A percentile compares a stretch with the other conserved stretches of the same genome.
Evolutionary conservation across 441 rosid genomes (phyloP).

Genomic region (Mallotus japonicus): DNA sequence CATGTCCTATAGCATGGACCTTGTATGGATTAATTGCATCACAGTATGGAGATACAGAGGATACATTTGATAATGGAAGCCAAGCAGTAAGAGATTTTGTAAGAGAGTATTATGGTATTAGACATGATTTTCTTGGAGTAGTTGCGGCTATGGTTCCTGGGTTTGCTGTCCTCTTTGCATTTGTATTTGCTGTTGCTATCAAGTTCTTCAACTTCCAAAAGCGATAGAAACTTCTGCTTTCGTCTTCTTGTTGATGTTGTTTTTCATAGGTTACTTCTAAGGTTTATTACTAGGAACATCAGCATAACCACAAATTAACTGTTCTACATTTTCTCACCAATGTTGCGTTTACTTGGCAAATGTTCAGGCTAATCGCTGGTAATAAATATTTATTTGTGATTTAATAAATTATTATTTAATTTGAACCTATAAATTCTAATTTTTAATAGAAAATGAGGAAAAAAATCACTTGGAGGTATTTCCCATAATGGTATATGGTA

Average conservation of each 20-base stretch:
- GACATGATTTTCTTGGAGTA: conserved; percentile 46
- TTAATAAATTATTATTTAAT: too few species aligned
- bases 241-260: neutral
- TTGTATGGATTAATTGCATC: conserved; percentile 50
- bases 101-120: conserved; percentile 33
- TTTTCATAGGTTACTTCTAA: neutral
- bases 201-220: conserved; percentile 46
- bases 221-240: conserved; percentile 19
- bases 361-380: too few species aligned
- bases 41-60: conserved; percentile 41
- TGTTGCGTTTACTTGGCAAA: too few species aligned
- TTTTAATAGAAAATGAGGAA: too few species aligned
- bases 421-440: too few species aligned
- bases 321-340: too few species aligned
- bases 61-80: conserved; percentile 7
- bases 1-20: conserved; percentile 48
- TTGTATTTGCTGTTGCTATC: conserved; percentile 37
- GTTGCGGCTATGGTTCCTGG: conserved; percentile 39
- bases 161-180: conserved; percentile 36
- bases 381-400: too few species aligned
- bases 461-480: too few species aligned
- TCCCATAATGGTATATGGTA: too few species aligned
- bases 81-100: conserved; percentile 30
- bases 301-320: too few species aligned
- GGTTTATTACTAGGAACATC: too few species aligned